Evolutionary conservation across 768 basidiomycete species (phyloP).

Genomic region (Leccinellum luteum): DNA sequence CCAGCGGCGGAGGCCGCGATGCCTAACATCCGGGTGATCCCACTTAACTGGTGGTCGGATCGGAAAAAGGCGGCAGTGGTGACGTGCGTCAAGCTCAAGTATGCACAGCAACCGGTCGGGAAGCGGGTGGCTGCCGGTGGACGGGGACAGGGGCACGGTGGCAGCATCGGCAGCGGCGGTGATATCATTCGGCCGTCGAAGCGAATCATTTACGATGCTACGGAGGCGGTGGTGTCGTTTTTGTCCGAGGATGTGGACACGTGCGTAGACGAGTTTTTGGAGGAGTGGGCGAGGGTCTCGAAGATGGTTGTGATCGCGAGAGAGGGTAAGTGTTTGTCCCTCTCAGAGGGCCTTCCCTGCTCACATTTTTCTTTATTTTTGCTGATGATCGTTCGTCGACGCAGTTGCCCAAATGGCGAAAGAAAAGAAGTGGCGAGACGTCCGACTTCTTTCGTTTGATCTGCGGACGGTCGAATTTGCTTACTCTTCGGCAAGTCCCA

Average conservation of each 20-base stretch:
- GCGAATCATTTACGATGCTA: constrained; percentile 86
- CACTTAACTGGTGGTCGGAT: constrained; percentile 89
- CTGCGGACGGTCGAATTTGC: constrained; percentile 89
- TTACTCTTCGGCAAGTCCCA: constrained; percentile 55
- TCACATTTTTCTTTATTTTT: background rate
- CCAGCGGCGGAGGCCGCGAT: constrained; percentile 90
- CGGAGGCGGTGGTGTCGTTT: constrained; percentile 86
- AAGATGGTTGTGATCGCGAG: constrained; percentile 94
- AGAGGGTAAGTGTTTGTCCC: constrained; percentile 53
- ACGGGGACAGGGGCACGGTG: background rate
- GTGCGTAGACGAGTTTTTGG: constrained; percentile 86
- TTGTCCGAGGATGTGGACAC: constrained; percentile 82
- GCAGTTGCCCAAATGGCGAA: constrained; percentile 83
- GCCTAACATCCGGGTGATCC: constrained; percentile 87
- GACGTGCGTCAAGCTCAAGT: constrained; percentile 87
- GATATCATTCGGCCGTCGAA: constrained; percentile 78
- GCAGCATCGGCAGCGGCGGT: constrained; percentile 29
- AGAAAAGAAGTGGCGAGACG: constrained; percentile 65
- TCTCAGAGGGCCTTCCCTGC: background rate
- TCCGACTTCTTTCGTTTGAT: constrained; percentile 86
- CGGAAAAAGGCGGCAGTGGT: constrained; percentile 71
- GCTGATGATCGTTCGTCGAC: background rate
- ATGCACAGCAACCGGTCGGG: constrained; percentile 83
- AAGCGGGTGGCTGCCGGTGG: constrained; percentile 57
- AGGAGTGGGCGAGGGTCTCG: constrained; percentile 90